phyloP scores from a whole-genome alignment of 768 basidiomycete genomes.

The Pulveroboletus sp. region DNA sequence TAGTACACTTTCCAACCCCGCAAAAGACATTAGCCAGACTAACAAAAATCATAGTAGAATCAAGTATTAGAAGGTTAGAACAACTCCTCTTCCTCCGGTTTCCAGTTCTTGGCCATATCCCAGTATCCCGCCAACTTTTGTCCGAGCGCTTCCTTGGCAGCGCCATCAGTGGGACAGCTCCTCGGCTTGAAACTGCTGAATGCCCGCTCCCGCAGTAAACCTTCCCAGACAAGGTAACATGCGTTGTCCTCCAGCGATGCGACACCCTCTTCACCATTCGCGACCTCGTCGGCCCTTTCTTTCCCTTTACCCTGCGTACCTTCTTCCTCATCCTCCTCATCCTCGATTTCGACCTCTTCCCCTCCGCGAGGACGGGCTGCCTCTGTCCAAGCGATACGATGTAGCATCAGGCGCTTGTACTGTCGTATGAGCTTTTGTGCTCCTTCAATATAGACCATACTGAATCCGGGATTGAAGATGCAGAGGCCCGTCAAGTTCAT shows the following conservation, averaged over 20 bases:
- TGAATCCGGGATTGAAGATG: slow-evolving; percentile 88
- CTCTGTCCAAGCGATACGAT: slow-evolving; percentile 93
- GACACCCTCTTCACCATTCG: slow-evolving; percentile 4
- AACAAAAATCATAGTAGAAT: neutral
- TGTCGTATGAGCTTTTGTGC: slow-evolving; percentile 79
- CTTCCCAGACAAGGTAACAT: slow-evolving; percentile 94
- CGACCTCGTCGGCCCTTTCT: slow-evolving; percentile 33
- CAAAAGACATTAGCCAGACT: neutral
- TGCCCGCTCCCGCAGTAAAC: slow-evolving; percentile 75
- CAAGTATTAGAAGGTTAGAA: slow-evolving; percentile 37
- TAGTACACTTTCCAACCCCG: slow-evolving; percentile 4
- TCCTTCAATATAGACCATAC: slow-evolving; percentile 92
- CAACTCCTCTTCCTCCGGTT: slow-evolving; percentile 74
- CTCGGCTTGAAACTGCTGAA: slow-evolving; percentile 81
- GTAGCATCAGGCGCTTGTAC: slow-evolving; percentile 84
- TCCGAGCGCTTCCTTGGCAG: slow-evolving; percentile 85
- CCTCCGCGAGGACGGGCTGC: slow-evolving; percentile 74
- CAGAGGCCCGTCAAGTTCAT: slow-evolving; percentile 83
- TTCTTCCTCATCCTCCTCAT: slow-evolving; percentile 44
- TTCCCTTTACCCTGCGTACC: slow-evolving; percentile 29
- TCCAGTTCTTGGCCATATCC: slow-evolving; percentile 94
- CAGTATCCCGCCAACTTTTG: slow-evolving; percentile 85
- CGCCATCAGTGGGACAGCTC: slow-evolving; percentile 78
- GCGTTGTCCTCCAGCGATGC: slow-evolving; percentile 78
- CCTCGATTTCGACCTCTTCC: slow-evolving; percentile 68